Conservation (phyloP, 768 basidiomycete genomes). For the Rickenella mellea region DNA sequence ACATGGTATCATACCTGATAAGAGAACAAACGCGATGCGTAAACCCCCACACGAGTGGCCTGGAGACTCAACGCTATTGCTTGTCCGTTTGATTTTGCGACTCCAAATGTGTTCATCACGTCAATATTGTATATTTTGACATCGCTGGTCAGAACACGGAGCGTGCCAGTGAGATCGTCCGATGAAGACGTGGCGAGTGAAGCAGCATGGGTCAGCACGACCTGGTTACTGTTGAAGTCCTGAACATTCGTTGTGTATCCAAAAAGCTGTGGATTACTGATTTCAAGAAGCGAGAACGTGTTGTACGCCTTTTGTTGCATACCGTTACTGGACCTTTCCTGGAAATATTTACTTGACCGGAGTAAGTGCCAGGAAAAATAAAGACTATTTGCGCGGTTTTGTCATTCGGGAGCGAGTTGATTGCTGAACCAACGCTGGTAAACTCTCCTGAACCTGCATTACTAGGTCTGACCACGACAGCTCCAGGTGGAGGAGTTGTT, state of each 20-base stretch:
- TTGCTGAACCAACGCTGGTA: conserved; percentile 27
- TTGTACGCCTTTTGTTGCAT: no score
- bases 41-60: conserved; percentile 22
- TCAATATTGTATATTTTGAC: conserved; percentile 40
- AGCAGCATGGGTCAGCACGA: conserved; percentile 9
- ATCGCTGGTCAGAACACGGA: conserved; percentile 33
- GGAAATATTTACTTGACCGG: conserved; percentile 35
- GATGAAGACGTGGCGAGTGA: conserved; percentile 24
- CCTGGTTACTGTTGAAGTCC: conserved; percentile 7
- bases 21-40: conserved; percentile 9
- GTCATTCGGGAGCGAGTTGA: conserved; percentile 33
- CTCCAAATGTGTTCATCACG: conserved; percentile 26
- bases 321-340: conserved; percentile 35
- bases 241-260: conserved; percentile 12
- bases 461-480: conserved; percentile 30
- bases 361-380: conserved; percentile 38
- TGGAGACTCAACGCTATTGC: conserved; percentile 43
- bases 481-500: conserved; percentile 34
- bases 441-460: conserved; percentile 31
- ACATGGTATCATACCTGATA: conserved; percentile 8
- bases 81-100: conserved; percentile 15
- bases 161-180: conserved; percentile 37
- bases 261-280: conserved; percentile 7
- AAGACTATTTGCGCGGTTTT: conserved; percentile 30
- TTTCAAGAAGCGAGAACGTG: neutral